phyloP scores from a whole-genome alignment of 2,329 filamentous ascomycete species.

The Claviceps humidiphila region DNA sequence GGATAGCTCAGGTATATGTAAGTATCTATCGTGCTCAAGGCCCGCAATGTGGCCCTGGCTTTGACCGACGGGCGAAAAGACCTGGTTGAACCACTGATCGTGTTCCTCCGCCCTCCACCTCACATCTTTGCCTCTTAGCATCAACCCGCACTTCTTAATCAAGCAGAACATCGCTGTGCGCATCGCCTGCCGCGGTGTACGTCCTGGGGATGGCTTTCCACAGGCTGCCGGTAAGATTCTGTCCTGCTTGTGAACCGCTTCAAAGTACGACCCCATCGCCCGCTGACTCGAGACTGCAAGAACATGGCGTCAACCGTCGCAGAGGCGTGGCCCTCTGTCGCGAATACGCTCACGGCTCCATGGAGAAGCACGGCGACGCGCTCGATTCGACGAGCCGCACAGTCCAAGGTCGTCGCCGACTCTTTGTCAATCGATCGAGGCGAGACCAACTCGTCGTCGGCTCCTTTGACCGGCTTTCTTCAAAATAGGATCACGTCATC shows the following conservation, averaged over 20 bases:
- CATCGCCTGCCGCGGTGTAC: not conserved
- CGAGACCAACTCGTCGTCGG: conserved; percentile 7
- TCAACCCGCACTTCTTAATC: not conserved
- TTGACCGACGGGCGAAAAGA: not conserved
- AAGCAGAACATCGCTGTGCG: not conserved
- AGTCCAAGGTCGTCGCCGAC: conserved; percentile 1
- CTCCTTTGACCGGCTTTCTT: conserved; percentile 16
- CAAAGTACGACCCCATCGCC: no score
- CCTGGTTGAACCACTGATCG: not conserved
- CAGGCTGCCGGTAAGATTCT: conserved; percentile 16
- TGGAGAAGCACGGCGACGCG: conserved; percentile 13
- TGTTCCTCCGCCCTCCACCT: not conserved
- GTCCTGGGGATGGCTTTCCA: conserved; percentile 14
- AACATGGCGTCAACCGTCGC: conserved; percentile 29
- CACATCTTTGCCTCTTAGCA: not conserved
- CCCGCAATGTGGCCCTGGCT: not conserved
- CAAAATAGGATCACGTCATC: conserved; percentile 10
- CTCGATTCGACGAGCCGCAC: conserved; percentile 4
- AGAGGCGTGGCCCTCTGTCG: conserved; percentile 33
- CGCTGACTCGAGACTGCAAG: conserved; percentile 15
- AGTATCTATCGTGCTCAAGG: no score
- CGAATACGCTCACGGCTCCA: conserved; percentile 24
- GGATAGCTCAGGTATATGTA: no score
- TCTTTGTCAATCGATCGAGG: conserved; percentile 5
- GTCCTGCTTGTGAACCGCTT: no score